Evolutionary conservation across 768 basidiomycete species (phyloP), one percentile per base, ranked within the genome.

Genomic region (Serendipita sp.): DNA sequence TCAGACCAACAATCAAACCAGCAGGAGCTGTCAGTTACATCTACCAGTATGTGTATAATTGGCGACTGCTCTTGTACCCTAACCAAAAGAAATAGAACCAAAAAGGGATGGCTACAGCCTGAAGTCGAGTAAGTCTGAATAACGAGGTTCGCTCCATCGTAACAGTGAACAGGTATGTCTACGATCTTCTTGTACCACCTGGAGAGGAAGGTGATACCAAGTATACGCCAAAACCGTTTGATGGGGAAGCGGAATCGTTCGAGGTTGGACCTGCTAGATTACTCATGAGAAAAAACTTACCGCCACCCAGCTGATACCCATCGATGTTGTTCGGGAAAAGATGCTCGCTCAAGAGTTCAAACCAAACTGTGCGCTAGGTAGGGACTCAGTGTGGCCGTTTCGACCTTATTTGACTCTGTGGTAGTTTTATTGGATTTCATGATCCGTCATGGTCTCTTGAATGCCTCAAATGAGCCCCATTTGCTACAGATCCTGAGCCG

Each of bases 241-340:
- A 99, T 66, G 93, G 90, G 26, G 96, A 99, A 70, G 96, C 96
- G 1, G 93, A 96, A 70, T 85, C 81, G 0, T 99, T 99, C 67
- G 82, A 91, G 75, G 93, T 92, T 62, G 61, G 78, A 68, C 7
- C 13, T 2, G 50, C 43, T 11, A 56, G 58, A 3, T 41, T 45
- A 62, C 44, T 41, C 28, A n/a, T 3, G 48, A 60, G 3, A 28
- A n/a, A 42, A 9, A 3, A 43, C 62, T 16, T 28, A 24, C 26
- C 2, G 33, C 22, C 20, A 42, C 30, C 11, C 63, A 94, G 90
- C 76, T 95, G 24, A 75, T 91, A 44, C 71, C 81, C 1, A 73
- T 91, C 43, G 76, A 79, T 0, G 78, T 81, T 31, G 79, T 94
- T 17, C 74, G 87, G 3, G 64, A 74, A 42, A 82, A 79, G 60